These are phyloP conservation scores for Lepiota brunneoincarnata DNA, from an alignment of 768 basidiomycete species.

Conservation along the genomic window DNA sequence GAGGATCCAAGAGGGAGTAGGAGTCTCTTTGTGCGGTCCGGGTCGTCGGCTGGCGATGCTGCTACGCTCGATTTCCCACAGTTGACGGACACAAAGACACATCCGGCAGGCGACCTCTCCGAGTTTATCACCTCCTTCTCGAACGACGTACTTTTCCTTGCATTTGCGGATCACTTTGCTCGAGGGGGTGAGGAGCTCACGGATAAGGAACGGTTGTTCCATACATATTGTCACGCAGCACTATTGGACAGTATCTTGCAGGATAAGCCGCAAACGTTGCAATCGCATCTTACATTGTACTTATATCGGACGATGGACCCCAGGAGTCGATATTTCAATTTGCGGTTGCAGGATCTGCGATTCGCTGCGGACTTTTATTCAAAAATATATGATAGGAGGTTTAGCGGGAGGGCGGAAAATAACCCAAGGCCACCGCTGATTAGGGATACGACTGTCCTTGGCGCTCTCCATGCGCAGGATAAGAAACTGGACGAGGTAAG, in stretches of 20 bases:
- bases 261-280: conserved; percentile 80
- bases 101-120: conserved; percentile 71
- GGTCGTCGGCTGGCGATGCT: conserved; percentile 79
- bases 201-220: conserved; percentile 57
- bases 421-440: conserved; percentile 66
- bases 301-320: conserved; percentile 62
- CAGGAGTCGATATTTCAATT: conserved; percentile 56
- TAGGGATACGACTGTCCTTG: conserved; percentile 68
- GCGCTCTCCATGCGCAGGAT: conserved; percentile 63
- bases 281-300: conserved; percentile 72
- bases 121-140: conserved; percentile 89
- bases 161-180: conserved; percentile 79
- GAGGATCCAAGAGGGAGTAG: conserved; percentile 93
- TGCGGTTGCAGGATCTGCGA: conserved; percentile 70
- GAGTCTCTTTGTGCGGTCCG: conserved; percentile 86
- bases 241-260: conserved; percentile 87
- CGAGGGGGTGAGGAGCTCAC: conserved; percentile 54
- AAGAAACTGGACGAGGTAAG: conserved; percentile 49
- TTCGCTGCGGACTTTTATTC: conserved; percentile 77
- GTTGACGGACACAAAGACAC: conserved; percentile 59
- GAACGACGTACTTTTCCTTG: conserved; percentile 73
- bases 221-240: conserved; percentile 71
- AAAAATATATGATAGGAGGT: conserved; percentile 69
- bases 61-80: conserved; percentile 86
- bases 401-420: conserved; percentile 69